phyloP scores from a whole-genome alignment of 805 yeast genomes.

The Brettanomyces nanus region DNA sequence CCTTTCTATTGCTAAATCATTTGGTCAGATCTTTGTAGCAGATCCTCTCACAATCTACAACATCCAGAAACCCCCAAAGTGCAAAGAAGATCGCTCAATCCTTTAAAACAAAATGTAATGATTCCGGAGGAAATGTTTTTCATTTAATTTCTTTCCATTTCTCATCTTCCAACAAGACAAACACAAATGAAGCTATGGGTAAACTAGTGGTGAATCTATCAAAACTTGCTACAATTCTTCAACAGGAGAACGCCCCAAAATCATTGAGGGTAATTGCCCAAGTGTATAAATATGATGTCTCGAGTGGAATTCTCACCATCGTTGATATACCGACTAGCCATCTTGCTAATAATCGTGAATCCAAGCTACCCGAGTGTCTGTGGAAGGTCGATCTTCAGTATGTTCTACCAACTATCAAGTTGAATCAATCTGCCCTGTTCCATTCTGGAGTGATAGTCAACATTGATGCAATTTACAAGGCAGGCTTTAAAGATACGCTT shows the following conservation, averaged over 20 bases:
- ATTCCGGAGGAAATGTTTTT: no score
- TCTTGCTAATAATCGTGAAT: conserved; percentile 3
- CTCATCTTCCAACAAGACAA: no score
- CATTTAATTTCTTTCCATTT: no score
- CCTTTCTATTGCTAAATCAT: conserved; percentile 26
- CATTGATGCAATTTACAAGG: conserved; percentile 12
- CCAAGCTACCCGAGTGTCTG: background rate
- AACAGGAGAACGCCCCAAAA: conserved; percentile 7
- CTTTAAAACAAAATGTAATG: no score
- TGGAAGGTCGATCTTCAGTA: conserved; percentile 8
- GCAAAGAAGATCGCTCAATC: no score
- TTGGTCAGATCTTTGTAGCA: conserved; percentile 18
- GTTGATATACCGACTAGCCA: conserved; percentile 7
- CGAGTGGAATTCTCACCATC: conserved; percentile 11
- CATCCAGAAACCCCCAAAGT: conserved; percentile 2
- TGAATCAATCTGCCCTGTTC: conserved; percentile 6
- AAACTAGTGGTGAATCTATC: conserved; percentile 12
- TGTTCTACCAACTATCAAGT: conserved; percentile 5
- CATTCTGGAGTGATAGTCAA: conserved; percentile 17
- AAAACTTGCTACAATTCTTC: conserved; percentile 7
- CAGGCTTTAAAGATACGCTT: conserved; percentile 8
- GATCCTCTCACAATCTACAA: conserved; percentile 6
- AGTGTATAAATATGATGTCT: conserved; percentile 13
- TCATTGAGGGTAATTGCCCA: conserved; percentile 18
- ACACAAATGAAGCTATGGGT: conserved; percentile 11